Evolutionary conservation across 176 grass and related monocot genomes (phyloP), one percentile per base, ranked within the genome.

Genomic region (Raddia guianensis): DNA sequence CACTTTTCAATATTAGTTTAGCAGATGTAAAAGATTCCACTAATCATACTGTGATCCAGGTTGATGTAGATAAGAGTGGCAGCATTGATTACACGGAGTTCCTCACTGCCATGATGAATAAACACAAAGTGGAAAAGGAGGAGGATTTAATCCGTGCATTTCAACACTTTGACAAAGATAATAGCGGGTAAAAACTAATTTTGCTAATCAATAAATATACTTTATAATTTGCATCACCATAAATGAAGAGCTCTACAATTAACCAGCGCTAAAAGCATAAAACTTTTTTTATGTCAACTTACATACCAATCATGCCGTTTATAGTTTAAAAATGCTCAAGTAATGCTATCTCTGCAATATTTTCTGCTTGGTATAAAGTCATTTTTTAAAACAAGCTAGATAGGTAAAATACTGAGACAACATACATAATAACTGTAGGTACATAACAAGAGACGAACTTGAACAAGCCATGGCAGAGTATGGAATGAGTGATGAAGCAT

Each of bases 21-120:
- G 46, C 50, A 6, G n/a, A 60, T 21, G 15, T 59, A 45, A 35
- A 53, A 59, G 33, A 27, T 60, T 78, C 68, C 68, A 62, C 10
- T 82, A 59, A 80, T 40, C 37, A 63, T 56, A 8, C 59, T 78
- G n/a, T 77, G 53, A 73, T 64, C 52, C 86, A 98, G 92, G 92
- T 93, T 77, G 90, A 91, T 53, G 90, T 98, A 37, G 96, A 98
- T 58, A 91, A 78, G 78, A 94, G 74, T 66, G 96, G 96, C 32
- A 87, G 84, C 62, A 99, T 95, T 72, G 96, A 95, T 74, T 95
- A 99, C 48, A 74, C 88, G 0, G 92, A 91, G 66, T 99, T 99
- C 73, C 79, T 87, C 9, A 82, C 90, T 67, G 90, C 90, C 27
- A 99, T 94, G 82, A 81, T 94, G 77, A 91, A 94, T 72, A 91